Conservation (phyloP, 441 rosid genomes). For the Euphorbia corollata region DNA sequence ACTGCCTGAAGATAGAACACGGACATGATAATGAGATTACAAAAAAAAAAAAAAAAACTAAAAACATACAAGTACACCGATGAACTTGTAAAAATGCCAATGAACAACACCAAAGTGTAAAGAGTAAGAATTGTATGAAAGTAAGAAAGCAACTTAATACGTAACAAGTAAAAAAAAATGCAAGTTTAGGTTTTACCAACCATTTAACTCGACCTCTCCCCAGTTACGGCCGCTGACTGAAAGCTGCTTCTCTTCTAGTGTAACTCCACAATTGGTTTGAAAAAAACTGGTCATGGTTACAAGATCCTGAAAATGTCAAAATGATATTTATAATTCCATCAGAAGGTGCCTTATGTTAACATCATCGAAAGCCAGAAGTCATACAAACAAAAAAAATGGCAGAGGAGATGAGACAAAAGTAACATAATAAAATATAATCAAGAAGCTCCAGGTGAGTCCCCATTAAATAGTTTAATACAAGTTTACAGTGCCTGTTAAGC, state of each 20-base stretch:
- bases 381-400: background rate
- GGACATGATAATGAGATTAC: slow-evolving; percentile 12
- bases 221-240: slow-evolving; percentile 89
- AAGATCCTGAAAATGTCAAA: slow-evolving; percentile 51
- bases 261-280: slow-evolving; percentile 59
- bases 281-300: slow-evolving; percentile 60
- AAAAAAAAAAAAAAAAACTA: background rate
- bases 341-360: background rate
- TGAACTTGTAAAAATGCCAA: background rate
- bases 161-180: too few species aligned
- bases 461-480: background rate
- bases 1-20: slow-evolving; percentile 42
- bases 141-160: background rate
- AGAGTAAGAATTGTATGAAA: background rate
- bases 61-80: too few species aligned
- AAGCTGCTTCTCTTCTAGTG: slow-evolving; percentile 84
- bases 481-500: background rate
- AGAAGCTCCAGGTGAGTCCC: background rate
- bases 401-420: background rate
- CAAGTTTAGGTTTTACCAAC: slow-evolving; percentile 28
- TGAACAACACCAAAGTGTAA: background rate
- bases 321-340: slow-evolving; percentile 1
- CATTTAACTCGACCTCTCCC: slow-evolving; percentile 92
- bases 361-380: background rate
- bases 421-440: background rate